These are phyloP conservation scores for Sanghuangporus baumii DNA, from an alignment of 1,284 basidiomycete species.

Conservation along the genomic window DNA sequence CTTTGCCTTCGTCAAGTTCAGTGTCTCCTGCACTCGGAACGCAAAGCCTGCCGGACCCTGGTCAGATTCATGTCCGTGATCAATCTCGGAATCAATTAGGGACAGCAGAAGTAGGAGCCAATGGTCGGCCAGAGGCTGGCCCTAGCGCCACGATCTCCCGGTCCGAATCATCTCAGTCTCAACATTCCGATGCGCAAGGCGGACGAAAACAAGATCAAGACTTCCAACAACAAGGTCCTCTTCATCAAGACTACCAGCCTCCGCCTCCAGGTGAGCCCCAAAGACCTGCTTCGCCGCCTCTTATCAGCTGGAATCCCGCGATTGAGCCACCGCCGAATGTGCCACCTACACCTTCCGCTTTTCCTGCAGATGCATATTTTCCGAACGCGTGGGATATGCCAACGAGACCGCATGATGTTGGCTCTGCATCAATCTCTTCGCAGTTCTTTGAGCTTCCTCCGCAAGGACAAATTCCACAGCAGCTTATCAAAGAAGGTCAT, in stretches of 20 bases:
- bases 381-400: constrained; percentile 68
- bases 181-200: neutral
- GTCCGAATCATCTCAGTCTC: neutral
- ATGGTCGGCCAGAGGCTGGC: neutral
- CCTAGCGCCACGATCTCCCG: neutral
- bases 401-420: constrained; percentile 28
- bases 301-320: constrained; percentile 63
- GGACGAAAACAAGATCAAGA: neutral
- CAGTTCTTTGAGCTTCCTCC: constrained; percentile 59
- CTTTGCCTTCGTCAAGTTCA: constrained; percentile 1
- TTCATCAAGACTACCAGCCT: constrained; percentile 18
- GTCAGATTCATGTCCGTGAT: neutral
- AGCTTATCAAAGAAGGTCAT: constrained; percentile 53
- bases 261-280: constrained; percentile 23
- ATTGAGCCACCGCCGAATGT: constrained; percentile 67
- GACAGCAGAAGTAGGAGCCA: neutral
- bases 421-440: constrained; percentile 31
- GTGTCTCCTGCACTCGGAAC: neutral
- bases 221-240: constrained; percentile 5
- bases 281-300: constrained; percentile 43
- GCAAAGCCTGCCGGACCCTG: neutral
- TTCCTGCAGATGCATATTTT: constrained; percentile 65
- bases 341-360: constrained; percentile 44
- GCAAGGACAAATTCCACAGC: constrained; percentile 51
- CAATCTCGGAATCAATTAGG: neutral